Evolutionary conservation across 164 flowering plant genomes (phyloP), one percentile per base, ranked within the genome.

Genomic region (Euptelea pleiosperma): DNA sequence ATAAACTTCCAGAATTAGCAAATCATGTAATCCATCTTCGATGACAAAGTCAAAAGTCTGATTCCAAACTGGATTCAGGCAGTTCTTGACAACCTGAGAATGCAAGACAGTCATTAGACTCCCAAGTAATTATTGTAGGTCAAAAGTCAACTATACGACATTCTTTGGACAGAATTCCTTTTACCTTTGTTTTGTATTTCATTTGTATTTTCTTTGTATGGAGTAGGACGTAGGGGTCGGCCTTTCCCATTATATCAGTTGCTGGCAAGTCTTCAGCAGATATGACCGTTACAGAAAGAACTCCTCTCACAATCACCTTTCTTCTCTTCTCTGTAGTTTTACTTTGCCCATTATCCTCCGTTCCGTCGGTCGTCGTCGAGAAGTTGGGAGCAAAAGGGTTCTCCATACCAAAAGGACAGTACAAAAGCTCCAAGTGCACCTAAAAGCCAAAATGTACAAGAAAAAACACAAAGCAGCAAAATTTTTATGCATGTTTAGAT

Each of bases 11-110:
- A 78, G 28, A 45, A 81, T 76, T 19, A 90, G 81, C 92, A 90
- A 83, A 58, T 90, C 97, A 63, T 85, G 97, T 26, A 87, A 62
- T 29, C 89, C 97, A 71, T 90, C 95, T 73, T 90, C 97, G 28
- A 90, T 89, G 26, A 90, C 91, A 69, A 90, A 87, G 70, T 90
- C 97, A 76, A 90, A 90, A 7, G 97, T 85, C 73, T 90, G 97
- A 69, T 90, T 85, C 97, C 97, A 90, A 33, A 79, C 81, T 3
- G 97, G 97, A 76, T 87, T 82, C 48, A 87, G 68, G 70, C 79
- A 62, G 33, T 85, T 85, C 68, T 82, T 81, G 48, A 90, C 87
- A 59, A 89, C 97, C 94, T 87, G 80, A 34, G 42, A 67, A 52
- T 8, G n/a, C 8, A 31, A 8, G 15, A n/a, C 5, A 58, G n/a